A percentile compares a stretch with the other conserved stretches of the same genome.
These are phyloP conservation scores for Entelexis sorbosivorans DNA, from an alignment of 1,139 yeast species.

Conservation along the genomic window DNA sequence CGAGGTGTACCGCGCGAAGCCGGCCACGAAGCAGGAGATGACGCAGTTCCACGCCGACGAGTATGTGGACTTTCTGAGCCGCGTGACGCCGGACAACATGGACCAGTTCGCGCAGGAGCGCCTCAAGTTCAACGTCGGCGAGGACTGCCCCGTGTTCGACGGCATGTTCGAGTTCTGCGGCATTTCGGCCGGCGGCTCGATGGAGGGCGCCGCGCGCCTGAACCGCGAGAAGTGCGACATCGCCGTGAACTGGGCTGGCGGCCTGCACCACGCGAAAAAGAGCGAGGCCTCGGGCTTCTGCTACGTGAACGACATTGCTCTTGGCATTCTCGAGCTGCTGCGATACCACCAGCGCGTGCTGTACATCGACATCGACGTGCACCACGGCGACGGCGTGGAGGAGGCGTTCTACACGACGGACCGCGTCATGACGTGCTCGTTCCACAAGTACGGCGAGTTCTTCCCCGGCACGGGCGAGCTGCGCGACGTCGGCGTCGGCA, in stretches of 20 bases:
- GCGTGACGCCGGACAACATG: slow-evolving; percentile 90
- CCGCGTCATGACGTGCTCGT: slow-evolving; percentile 93
- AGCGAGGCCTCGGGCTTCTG: slow-evolving; percentile 95
- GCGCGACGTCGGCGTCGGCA: slow-evolving; percentile 79
- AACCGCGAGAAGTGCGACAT: slow-evolving; percentile 90
- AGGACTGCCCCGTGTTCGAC: slow-evolving; percentile 94
- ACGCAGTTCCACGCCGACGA: slow-evolving; percentile 98
- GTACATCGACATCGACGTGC: slow-evolving; percentile 91
- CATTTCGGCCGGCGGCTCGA: slow-evolving; percentile 89
- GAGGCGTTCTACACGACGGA: slow-evolving; percentile 96
- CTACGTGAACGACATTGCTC: slow-evolving; percentile 78
- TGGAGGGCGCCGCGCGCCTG: slow-evolving; percentile 93
- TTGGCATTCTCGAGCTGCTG: slow-evolving; percentile 79
- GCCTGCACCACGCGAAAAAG: slow-evolving; percentile 93
- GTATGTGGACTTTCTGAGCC: slow-evolving; percentile 81
- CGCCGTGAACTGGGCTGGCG: slow-evolving; percentile 96
- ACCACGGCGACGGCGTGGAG: slow-evolving; percentile 98
- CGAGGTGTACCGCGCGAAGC: slow-evolving; percentile 95
- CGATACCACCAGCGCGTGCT: slow-evolving; percentile 92
- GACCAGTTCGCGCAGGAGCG: slow-evolving; percentile 87
- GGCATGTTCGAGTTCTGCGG: slow-evolving; percentile 93
- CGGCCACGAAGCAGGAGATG: slow-evolving; percentile 97
- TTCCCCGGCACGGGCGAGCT: slow-evolving; percentile 95
- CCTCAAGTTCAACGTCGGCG: slow-evolving; percentile 90
- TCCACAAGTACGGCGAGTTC: slow-evolving; percentile 93